Evolutionary conservation across 2,329 filamentous ascomycete species (phyloP), one percentile per base, ranked within the genome.

Genomic region (Tolypocladium ovalisporum): DNA sequence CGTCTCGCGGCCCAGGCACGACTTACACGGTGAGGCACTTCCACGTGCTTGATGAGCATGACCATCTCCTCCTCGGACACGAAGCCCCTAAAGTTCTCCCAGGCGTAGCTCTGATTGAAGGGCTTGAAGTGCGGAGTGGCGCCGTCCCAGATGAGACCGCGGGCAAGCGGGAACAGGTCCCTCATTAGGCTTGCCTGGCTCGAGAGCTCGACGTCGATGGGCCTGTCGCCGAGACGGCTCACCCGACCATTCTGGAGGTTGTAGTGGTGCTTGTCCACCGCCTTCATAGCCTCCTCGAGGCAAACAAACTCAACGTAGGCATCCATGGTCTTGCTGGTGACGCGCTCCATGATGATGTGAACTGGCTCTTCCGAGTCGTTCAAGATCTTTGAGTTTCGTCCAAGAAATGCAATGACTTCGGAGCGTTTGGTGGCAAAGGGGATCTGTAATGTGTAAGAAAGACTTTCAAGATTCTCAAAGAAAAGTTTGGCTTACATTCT

Each of bases 311-410:
- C 83, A 47, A 84, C 77, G 59, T 79, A 86, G 4, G 78, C 80
- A 59, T 85, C 82, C 67, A 82, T 78, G 0, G 83, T 85, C 75
- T 85, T 85, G 65, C 78, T 78, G 3, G 80, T 81, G 27, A 78
- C 74, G n/a, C 81, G 77, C 56, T 85, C 83, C 82, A 85, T 85
- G 62, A 85, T 82, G 61, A 85, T 84, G 59, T 85, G 83, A 9
- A 86, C 73, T 0, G 80, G 78, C 63, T 84, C 82, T 7, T 80
- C 73, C 2, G 65, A 66, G 58, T 84, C 81, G 35, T 76, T 78
- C 52, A 83, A 67, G 37, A 85, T 75, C 57, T 75, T 78, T 27
- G 80, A 77, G 62, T 80, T 83, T 54, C 79, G 78, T 3, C 83
- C 83, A 22, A 85, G 72, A 62, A 85, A 81, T 1, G 82, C 81